Base-by-base conservation (phyloP, 805 yeast genomes). In the Candida nonsorbophila region DNA sequence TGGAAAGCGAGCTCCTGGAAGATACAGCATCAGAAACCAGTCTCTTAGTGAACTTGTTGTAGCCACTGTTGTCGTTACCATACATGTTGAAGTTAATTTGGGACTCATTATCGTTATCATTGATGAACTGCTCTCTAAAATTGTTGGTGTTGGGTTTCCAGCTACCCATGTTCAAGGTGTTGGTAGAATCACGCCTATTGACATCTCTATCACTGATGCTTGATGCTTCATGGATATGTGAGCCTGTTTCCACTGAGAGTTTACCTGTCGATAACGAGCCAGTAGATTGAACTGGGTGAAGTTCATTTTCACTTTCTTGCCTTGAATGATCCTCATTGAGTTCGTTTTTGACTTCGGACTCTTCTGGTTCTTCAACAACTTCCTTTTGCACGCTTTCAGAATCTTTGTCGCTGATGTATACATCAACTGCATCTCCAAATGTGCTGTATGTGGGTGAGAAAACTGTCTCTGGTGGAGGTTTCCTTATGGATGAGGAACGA, bases 81-180 rank as follows among this genome's bases (percentile, higher is more conserved):
- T 20, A 16, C 28, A 36, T 33, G 34, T 40, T 49, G 30, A 53
- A 53, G 28, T 54, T 54, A 21, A 55, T 44, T 6, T 43, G 32
- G 1, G 47, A 62, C 40, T 56, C 71, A 28, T 61, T 63, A 24
- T 62, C 69, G 24, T 58, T 58, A 29, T 60, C 69, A 37, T 52
- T 55, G 23, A 71, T 69, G 32, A 71, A 71, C 29, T 64, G 66
- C 34, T 69, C 75, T 29, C 77, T 53, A 44, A 49, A 70, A 22
- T 55, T 56, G 18, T 55, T 59, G 6, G 80, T 75, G 41, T 76
- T 71, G 2, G 82, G 82, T 44, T 65, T 68, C 83, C 84, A 77
- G 16, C 55, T 55, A 3, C 77, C 78, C 55, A 72, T 55, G 33
- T 61, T 68, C 24, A 72, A 50, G 2, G 62, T 63, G 23, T 42